Base-by-base conservation (phyloP, 306 rosid species). In the Medicago ruthenica region DNA sequence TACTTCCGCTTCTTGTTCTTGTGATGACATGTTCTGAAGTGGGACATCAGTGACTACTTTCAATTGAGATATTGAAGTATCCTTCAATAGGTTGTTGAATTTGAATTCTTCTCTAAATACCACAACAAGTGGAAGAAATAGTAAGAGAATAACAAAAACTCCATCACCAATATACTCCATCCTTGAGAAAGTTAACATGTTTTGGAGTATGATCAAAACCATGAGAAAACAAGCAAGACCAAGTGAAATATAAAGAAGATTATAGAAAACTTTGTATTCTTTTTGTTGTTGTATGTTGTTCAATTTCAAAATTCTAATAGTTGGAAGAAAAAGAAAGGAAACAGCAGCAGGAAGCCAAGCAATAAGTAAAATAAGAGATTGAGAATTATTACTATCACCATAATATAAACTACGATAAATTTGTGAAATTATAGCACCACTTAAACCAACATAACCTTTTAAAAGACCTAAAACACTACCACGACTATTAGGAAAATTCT, bases 391-490 rank as follows among this genome's bases (percentile, higher is more conserved):
- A 0, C 55, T 66, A 0, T 72, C 70, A 8, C 90, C 89, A 61
- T 61, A 61, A 63, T 89, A 91, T 50, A 89, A 73, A 24, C 85
- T 86, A 42, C 42, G 82, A 74, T 81, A 91, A 4, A 91, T 65
- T 20, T 91, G 94, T 3, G 90, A 79, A 14, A 89, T 83, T 4
- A 91, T 83, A 15, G 97, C 94, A 9, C 94, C 97, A 73, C 97
- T 91, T 7, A 91, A 69, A 4, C 97, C 97, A 62, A 88, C 91
- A 31, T 79, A 87, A 3, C 96, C 96, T 79, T 92, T 92, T 42
- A 90, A 55, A 1, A 92, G 84, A 9, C 97, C 96, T 57, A 92
- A 16, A 17, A 92, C 82, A 63, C 82, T 85, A 8, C 97, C 97
- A 12, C 97, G 76, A 20, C 79, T 83, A 22, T 71, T 81, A 0